A percentile compares a stretch with the other conserved stretches of the same genome.
Conservation (phyloP, 2,329 filamentous ascomycete species). For the Exophiala xenobiotica region DNA sequence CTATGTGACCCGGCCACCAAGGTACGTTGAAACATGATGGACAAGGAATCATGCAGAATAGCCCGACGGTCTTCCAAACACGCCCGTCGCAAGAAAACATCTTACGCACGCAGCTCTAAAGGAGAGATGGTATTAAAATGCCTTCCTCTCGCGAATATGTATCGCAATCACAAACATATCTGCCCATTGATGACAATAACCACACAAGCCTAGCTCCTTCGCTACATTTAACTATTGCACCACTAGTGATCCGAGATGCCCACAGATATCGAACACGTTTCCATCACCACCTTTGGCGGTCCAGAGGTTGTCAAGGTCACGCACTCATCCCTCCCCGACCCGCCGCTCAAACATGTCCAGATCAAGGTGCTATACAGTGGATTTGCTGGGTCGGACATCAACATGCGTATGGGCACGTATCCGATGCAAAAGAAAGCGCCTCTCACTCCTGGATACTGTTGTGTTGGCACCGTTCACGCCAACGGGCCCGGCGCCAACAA, state of each 20-base stretch:
- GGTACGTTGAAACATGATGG: too few species aligned
- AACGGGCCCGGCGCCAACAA: slow-evolving; percentile 40
- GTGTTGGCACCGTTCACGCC: slow-evolving; percentile 45
- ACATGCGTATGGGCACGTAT: slow-evolving; percentile 52
- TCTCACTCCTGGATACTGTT: slow-evolving; percentile 51
- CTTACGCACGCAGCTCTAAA: too few species aligned
- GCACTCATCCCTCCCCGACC: slow-evolving; percentile 39
- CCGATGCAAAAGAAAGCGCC: slow-evolving; percentile 48
- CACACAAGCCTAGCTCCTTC: too few species aligned
- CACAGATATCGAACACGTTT: slow-evolving; percentile 44
- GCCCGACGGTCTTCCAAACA: too few species aligned
- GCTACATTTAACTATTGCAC: too few species aligned
- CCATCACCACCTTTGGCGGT: slow-evolving; percentile 47
- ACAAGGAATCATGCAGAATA: too few species aligned
- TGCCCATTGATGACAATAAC: too few species aligned
- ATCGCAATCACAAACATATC: too few species aligned
- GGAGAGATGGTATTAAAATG: too few species aligned
- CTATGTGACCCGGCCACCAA: too few species aligned
- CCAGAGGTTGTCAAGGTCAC: slow-evolving; percentile 40
- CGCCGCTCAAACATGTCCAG: slow-evolving; percentile 47
- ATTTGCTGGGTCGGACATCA: slow-evolving; percentile 51
- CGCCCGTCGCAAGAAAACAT: too few species aligned
- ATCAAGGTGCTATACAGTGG: slow-evolving; percentile 49
- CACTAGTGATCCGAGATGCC: slow-evolving; percentile 2
- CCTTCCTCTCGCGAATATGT: too few species aligned